Base-by-base conservation (phyloP, 2,329 filamentous ascomycete genomes). In the Nigrograna mackinnonii region DNA sequence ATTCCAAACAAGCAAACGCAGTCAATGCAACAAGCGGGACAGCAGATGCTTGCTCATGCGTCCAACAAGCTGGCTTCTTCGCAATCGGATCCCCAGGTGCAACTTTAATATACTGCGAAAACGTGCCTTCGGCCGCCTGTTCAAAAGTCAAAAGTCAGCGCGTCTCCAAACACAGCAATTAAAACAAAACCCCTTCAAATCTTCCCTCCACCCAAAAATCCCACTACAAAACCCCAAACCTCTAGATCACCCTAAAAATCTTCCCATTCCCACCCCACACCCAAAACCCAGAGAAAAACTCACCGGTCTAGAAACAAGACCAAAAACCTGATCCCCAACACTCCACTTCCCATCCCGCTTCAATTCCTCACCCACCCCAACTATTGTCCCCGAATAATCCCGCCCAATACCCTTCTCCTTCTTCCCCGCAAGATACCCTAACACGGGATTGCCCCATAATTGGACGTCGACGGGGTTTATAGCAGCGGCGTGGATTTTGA, bases 401-500 rank as follows among this genome's bases (percentile, higher is more conserved):
- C 72, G 65, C 13, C 75, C 74, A 5, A 73, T 72, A 2, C 70
- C 65, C 31, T 62, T 65, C 39, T 57, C 56, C 43, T 57, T 59
- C 22, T 41, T 46, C 18, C 58, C 54, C 4, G 51, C 52, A 13
- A 62, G 40, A 39, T 44, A 55, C 14, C 60, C 60, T 2, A 64
- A 33, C 43, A 72, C 4, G 45, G 62, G 37, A 48, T 55, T 48
- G 50, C 52, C 48, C 74, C 69, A 47, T 63, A 61, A 35, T 67
- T 64, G 41, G 50, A 61, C 39, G 40, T 71, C 69, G 22, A 72
- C 72, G 4, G 72, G 71, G 46, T 77, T 77, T 43, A 78, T 71
- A 12, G 69, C 72, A 4, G 68, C 71, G 41, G 73, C 70, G 40
- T 69, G 64, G n/a, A 72, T 56, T 37, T 64, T 68, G 42, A 77